phyloP scores from a whole-genome alignment of 2,329 filamentous ascomycete genomes.

The Trichoderma sp. region DNA sequence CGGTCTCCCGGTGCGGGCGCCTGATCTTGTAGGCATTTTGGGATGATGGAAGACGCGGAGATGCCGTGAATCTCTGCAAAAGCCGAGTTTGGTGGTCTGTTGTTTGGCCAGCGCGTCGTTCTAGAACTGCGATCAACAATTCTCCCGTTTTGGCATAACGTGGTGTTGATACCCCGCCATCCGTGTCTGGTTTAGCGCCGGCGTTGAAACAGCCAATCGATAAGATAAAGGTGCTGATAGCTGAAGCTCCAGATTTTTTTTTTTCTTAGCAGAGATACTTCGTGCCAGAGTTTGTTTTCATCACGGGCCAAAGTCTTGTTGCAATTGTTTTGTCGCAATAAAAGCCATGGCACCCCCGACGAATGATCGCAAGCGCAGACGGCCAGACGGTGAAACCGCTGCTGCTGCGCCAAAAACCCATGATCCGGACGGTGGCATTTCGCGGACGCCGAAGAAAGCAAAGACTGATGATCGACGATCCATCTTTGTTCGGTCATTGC shows the following conservation, averaged over 20 bases:
- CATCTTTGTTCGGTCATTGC: conserved; percentile 87
- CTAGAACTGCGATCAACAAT: conserved; percentile 17
- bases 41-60: background rate
- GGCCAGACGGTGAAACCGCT: conserved; percentile 33
- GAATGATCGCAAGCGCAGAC: conserved; percentile 37
- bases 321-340: background rate
- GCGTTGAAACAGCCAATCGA: background rate
- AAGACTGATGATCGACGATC: conserved; percentile 63
- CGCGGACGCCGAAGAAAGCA: conserved; percentile 49
- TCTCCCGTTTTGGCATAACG: conserved; percentile 20
- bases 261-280: background rate
- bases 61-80: background rate
- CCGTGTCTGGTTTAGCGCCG: background rate
- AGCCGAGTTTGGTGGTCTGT: conserved; percentile 11
- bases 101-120: conserved; percentile 19
- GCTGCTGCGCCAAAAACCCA: conserved; percentile 30
- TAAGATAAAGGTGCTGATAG: conserved; percentile 8
- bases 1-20: conserved; percentile 45
- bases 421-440: conserved; percentile 32
- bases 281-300: background rate
- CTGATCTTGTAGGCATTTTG: conserved; percentile 50
- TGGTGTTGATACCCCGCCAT: conserved; percentile 17
- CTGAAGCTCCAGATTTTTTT: conserved; percentile 15
- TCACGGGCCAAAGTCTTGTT: background rate
- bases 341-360: conserved; percentile 29